These are phyloP conservation scores for Fusarium falciforme DNA, from an alignment of 2,329 filamentous ascomycete species.

Conservation along the genomic window DNA sequence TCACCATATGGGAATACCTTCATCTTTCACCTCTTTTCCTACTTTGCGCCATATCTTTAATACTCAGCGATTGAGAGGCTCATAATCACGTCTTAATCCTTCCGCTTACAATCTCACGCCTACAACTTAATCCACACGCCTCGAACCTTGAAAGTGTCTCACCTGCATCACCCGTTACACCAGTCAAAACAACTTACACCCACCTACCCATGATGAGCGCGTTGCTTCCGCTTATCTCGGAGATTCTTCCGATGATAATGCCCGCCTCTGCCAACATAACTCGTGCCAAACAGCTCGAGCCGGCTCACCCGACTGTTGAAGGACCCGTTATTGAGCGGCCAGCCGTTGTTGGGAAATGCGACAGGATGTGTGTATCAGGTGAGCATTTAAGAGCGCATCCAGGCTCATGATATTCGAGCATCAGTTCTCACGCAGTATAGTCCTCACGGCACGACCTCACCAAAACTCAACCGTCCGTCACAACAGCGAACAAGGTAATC, in stretches of 20 bases:
- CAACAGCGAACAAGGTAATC: slow-evolving; percentile 73
- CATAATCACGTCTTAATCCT: neutral
- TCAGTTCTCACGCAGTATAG: slow-evolving; percentile 45
- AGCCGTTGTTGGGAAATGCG: slow-evolving; percentile 73
- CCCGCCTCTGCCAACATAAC: slow-evolving; percentile 69
- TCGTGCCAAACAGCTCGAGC: slow-evolving; percentile 59
- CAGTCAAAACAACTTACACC: neutral
- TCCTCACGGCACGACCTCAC: slow-evolving; percentile 72
- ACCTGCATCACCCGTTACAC: neutral
- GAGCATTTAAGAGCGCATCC: slow-evolving; percentile 43
- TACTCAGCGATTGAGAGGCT: neutral
- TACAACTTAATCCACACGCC: neutral
- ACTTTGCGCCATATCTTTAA: neutral
- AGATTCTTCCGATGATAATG: slow-evolving; percentile 70
- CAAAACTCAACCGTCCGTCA: slow-evolving; percentile 74
- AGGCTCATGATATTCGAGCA: neutral
- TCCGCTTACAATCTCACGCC: neutral
- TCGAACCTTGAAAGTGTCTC: neutral
- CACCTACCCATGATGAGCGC: slow-evolving; percentile 57
- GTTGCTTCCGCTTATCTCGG: slow-evolving; percentile 66
- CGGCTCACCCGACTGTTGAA: slow-evolving; percentile 48
- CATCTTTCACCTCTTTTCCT: slow-evolving; percentile 23
- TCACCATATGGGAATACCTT: slow-evolving; percentile 18
- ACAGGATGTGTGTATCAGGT: slow-evolving; percentile 75
- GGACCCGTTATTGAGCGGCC: slow-evolving; percentile 52